Base-by-base conservation (phyloP, 1,284 basidiomycete species). In the Apiotrichum porosum region DNA sequence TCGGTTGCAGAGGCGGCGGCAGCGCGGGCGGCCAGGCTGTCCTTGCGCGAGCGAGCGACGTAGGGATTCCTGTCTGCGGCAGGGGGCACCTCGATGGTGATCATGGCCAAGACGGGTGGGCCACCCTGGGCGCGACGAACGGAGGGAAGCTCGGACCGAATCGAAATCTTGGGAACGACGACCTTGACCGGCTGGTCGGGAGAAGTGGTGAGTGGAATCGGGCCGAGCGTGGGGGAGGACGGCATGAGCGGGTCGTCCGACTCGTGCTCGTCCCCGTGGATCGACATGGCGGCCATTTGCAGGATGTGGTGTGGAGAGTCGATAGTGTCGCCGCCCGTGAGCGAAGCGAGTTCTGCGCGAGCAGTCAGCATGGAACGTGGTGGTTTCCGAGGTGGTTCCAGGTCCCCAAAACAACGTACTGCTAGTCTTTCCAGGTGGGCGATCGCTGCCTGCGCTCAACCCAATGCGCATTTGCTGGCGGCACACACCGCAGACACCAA, bases 401-500 rank as follows among this genome's bases (percentile, higher is more conserved):
- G 28, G 26, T 28, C 18, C 28, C 52, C 38, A 49, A 52, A 21
- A 2, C 17, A 31, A 44, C 34, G 44, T 23, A 82, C 88, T 74
- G 92, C 90, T 95, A 76, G 90, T 92, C 30, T 81, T 86, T 75
- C 86, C 89, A 50, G 6, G 26, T 6, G 26, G 81, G 60, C 85
- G 84, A 41, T 85, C 83, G 6, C 65, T 69, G 2, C 62, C 64
- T 9, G 63, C 63, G 53, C 93, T 89, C 18, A 24, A 22, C 31
- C 84, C 84, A 13, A 97, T 80, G 62, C 89, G 89, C 88, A 97
- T 97, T 9, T 91, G 90, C 34, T 89, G 81, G 57, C 94, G 81
- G 67, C 94, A 98, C 1, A 97, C 90, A 35, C 94, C 94, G 63
- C 94, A 98, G 17, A 98, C 88, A 26, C 94, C 94, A 22, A 95